Evolutionary conservation across 768 basidiomycete genomes (phyloP).

Genomic region (Leccinum uliginosum): DNA sequence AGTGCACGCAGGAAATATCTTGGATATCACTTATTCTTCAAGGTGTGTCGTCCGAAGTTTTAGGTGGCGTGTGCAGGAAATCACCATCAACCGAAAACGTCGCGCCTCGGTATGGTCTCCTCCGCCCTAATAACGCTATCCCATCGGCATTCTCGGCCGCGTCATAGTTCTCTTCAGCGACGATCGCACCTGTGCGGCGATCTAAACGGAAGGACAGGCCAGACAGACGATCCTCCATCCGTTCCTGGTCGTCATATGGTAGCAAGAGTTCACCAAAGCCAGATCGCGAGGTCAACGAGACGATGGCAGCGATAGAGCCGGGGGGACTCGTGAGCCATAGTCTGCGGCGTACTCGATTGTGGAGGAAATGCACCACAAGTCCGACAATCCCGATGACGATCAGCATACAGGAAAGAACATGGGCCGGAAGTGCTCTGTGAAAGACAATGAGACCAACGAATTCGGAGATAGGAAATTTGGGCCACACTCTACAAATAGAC

Average conservation of each 20-base stretch:
- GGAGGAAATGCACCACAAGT: constrained; percentile 43
- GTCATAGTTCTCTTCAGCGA: constrained; percentile 45
- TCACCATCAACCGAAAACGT: constrained; percentile 3
- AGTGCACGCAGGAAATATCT: background rate
- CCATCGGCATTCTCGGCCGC: constrained; percentile 7
- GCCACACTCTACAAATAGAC: constrained; percentile 57
- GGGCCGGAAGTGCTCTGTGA: constrained; percentile 48
- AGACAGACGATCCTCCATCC: constrained; percentile 44
- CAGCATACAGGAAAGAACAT: constrained; percentile 45
- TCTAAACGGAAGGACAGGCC: constrained; percentile 55
- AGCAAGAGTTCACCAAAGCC: constrained; percentile 59
- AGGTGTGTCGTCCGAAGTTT: background rate
- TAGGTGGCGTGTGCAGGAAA: background rate
- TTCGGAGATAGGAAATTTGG: background rate
- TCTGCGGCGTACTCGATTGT: constrained; percentile 42
- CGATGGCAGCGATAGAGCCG: constrained; percentile 54
- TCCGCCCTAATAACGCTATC: constrained; percentile 12
- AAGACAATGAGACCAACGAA: constrained; percentile 1
- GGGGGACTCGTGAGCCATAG: constrained; percentile 53
- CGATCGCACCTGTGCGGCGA: constrained; percentile 54
- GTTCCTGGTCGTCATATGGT: constrained; percentile 49
- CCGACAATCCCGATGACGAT: constrained; percentile 47
- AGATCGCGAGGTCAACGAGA: constrained; percentile 55
- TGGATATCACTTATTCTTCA: background rate
- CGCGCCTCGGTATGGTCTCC: constrained; percentile 2